phyloP scores from a whole-genome alignment of 768 basidiomycete species.

The Trametes villosa region DNA sequence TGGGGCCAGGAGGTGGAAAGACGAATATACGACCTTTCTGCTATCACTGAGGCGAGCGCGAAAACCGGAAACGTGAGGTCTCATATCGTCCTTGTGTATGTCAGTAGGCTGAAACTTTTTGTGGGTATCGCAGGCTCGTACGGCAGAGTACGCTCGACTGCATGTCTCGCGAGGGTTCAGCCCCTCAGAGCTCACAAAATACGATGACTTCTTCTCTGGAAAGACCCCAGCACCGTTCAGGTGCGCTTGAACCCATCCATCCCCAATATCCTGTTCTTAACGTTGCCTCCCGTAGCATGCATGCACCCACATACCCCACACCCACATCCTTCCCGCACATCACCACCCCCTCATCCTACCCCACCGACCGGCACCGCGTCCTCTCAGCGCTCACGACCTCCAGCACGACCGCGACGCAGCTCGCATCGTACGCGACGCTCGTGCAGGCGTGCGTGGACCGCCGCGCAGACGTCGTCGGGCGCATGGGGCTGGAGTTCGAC shows the following conservation, averaged over 20 bases:
- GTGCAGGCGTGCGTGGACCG: conserved; percentile 49
- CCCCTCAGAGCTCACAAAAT: conserved; percentile 38
- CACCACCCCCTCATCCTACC: conserved; percentile 31
- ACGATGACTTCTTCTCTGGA: conserved; percentile 45
- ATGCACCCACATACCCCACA: conserved; percentile 57
- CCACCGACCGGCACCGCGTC: conserved; percentile 16
- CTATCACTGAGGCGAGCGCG: neutral
- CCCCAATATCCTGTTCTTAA: neutral
- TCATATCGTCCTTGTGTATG: neutral
- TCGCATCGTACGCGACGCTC: conserved; percentile 57
- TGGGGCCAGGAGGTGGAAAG: conserved; percentile 13
- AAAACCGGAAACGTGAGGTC: neutral
- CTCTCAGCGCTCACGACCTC: conserved; percentile 54
- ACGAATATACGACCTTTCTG: conserved; percentile 28
- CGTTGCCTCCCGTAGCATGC: conserved; percentile 43
- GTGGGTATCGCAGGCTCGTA: neutral
- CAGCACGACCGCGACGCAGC: conserved; percentile 42
- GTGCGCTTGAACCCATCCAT: conserved; percentile 32
- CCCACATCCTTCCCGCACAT: conserved; percentile 63
- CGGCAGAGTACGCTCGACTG: conserved; percentile 43
- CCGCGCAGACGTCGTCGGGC: conserved; percentile 38
- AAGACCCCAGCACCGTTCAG: conserved; percentile 41
- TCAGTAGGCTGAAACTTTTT: neutral
- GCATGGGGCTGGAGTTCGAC: conserved; percentile 52
- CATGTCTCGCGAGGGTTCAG: conserved; percentile 68